A percentile compares a stretch with the other conserved stretches of the same genome.
Evolutionary conservation across 257 asterid genomes (phyloP).

Genomic region (Solanum tarapatanum): DNA sequence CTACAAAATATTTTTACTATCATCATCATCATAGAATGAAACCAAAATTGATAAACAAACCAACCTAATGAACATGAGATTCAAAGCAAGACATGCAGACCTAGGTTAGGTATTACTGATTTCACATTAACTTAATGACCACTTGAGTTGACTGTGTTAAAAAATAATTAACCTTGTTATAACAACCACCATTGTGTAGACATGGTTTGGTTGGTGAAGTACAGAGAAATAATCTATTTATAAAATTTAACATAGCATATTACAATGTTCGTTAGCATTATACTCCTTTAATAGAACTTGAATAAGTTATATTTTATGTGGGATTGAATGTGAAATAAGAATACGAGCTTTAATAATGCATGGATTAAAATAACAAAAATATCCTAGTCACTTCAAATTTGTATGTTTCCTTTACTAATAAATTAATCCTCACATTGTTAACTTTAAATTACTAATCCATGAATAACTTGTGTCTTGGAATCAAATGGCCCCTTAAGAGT

Average conservation of each 20-base stretch:
- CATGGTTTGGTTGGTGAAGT: not conserved
- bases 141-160: not conserved
- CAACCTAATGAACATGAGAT: not conserved
- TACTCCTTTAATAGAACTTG: not conserved
- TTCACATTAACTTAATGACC: not conserved
- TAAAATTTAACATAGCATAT: not conserved
- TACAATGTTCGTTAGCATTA: not conserved
- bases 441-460: not conserved
- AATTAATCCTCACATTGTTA: not conserved
- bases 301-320: not conserved
- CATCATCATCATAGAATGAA: not conserved
- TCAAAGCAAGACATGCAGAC: not conserved
- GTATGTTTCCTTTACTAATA: not conserved
- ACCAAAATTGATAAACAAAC: not conserved
- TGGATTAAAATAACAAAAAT: not conserved
- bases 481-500: not conserved
- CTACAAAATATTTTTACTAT: not conserved
- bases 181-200: not conserved
- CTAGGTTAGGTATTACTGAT: not conserved
- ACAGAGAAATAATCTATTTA: not conserved
- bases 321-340: not conserved
- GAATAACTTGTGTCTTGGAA: not conserved
- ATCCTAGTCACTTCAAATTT: not conserved
- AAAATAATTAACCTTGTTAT: not conserved
- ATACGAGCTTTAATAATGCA: not conserved